A percentile compares a stretch with the other conserved stretches of the same genome.
Conservation (phyloP, 495 filamentous ascomycete genomes). For the Penicillium tannophilum region DNA sequence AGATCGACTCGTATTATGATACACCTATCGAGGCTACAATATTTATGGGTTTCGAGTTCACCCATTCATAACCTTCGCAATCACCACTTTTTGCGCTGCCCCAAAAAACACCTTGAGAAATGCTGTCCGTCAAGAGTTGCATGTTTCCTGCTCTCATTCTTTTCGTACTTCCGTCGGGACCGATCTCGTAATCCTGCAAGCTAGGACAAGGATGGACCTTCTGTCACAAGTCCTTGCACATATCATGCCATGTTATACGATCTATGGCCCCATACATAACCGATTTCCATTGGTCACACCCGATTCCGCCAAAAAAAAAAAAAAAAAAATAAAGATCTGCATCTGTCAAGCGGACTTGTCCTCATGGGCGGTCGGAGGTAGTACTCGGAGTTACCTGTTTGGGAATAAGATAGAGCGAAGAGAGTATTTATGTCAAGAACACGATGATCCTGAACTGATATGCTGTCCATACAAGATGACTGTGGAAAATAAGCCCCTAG, state of each 20-base stretch:
- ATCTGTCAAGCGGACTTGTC: not conserved
- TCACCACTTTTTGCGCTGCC: too few relatives aligned
- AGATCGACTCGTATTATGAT: slow-evolving; percentile 58
- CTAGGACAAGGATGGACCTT: too few relatives aligned
- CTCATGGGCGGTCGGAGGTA: not conserved
- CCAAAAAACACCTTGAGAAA: too few relatives aligned
- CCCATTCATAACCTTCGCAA: not conserved
- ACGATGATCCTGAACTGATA: not conserved
- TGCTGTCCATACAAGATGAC: too few relatives aligned
- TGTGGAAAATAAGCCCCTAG: slow-evolving; percentile 3
- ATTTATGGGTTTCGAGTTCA: slow-evolving; percentile 38
- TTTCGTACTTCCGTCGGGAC: too few relatives aligned
- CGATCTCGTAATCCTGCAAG: too few relatives aligned
- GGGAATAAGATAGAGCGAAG: not conserved
- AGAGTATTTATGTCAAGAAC: not conserved
- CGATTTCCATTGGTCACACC: not conserved
- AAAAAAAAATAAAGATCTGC: not conserved
- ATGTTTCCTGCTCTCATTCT: too few relatives aligned
- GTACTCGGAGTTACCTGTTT: not conserved
- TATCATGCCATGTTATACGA: too few relatives aligned
- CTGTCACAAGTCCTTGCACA: too few relatives aligned
- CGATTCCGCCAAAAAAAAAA: too few relatives aligned
- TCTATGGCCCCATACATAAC: too few relatives aligned
- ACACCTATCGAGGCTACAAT: slow-evolving; percentile 54
- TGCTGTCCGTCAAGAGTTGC: not conserved